Evolutionary conservation across 2,329 filamentous ascomycete species (phyloP).

Genomic region (Shiraia sp.): DNA sequence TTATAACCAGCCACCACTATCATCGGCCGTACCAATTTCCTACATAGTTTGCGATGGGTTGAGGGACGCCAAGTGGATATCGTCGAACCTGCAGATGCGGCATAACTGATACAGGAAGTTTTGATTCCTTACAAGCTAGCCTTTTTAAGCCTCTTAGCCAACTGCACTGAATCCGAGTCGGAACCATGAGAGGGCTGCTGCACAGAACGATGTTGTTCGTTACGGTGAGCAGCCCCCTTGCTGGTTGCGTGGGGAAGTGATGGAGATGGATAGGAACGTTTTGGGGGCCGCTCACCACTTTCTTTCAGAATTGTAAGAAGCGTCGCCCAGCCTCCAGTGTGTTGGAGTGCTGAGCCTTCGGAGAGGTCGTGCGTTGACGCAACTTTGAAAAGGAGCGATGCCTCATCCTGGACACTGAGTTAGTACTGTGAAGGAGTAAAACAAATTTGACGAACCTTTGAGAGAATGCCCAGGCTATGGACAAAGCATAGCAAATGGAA

Average conservation of each 20-base stretch:
- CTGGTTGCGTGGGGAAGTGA: constrained; percentile 37
- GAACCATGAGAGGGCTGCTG: constrained; percentile 40
- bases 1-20: too few relatives aligned
- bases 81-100: constrained; percentile 23
- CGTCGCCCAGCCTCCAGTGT: constrained; percentile 91
- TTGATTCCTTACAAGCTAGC: constrained; percentile 55
- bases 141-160: constrained; percentile 69
- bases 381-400: constrained; percentile 80
- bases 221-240: constrained; percentile 39
- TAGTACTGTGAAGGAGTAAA: constrained; percentile 6
- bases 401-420: constrained; percentile 72
- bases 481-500: constrained; percentile 94
- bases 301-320: constrained; percentile 90
- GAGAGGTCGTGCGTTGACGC: constrained; percentile 79
- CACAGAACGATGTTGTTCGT: constrained; percentile 20
- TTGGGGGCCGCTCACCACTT: constrained; percentile 94
- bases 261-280: constrained; percentile 56
- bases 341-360: constrained; percentile 80
- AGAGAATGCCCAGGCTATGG: constrained; percentile 77
- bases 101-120: constrained; percentile 14
- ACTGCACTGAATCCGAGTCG: constrained; percentile 60
- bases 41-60: too few relatives aligned
- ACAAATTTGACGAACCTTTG: constrained; percentile 64
- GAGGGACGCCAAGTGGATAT: constrained; percentile 13
- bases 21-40: too few relatives aligned